A percentile compares a stretch with the other conserved stretches of the same genome.
Conservation (phyloP, 352 stramenopile species). For the Blastocystis hominis region DNA sequence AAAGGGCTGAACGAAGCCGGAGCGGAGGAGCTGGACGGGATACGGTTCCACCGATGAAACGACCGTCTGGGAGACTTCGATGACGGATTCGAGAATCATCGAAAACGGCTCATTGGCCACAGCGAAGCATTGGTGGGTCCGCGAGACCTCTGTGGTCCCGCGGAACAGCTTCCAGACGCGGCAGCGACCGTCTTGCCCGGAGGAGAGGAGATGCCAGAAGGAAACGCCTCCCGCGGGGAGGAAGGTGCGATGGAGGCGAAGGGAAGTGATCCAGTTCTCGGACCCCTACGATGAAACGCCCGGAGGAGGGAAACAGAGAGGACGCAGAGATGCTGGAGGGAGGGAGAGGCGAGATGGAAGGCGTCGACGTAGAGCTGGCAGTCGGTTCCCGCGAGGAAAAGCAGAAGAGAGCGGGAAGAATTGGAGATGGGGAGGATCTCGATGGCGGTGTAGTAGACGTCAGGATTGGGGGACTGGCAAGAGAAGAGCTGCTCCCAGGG, state of each 20-base stretch:
- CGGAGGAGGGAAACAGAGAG: neutral
- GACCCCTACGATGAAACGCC: neutral
- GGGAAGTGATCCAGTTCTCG: slow-evolving; percentile 20
- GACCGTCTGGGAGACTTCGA: neutral
- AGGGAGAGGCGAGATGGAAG: neutral
- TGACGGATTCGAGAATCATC: slow-evolving; percentile 6
- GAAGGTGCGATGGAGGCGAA: slow-evolving; percentile 13
- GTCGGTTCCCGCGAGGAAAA: slow-evolving; percentile 44
- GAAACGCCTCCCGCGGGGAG: neutral
- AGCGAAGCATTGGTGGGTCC: neutral
- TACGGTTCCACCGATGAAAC: neutral
- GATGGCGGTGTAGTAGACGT: slow-evolving; percentile 53
- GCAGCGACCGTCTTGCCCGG: slow-evolving; percentile 6
- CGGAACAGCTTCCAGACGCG: neutral
- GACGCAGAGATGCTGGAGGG: neutral
- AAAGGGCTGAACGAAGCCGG: neutral
- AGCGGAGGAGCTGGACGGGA: neutral
- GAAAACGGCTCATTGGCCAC: neutral
- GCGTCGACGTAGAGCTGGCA: neutral
- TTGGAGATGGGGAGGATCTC: neutral
- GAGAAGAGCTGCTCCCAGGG: neutral
- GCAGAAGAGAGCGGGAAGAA: neutral
- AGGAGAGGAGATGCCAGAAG: neutral
- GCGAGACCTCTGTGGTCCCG: neutral
- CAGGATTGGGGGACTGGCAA: neutral